Conservation (phyloP, 2,329 filamentous ascomycete species). For the Bimuria novae-zelandiae region DNA sequence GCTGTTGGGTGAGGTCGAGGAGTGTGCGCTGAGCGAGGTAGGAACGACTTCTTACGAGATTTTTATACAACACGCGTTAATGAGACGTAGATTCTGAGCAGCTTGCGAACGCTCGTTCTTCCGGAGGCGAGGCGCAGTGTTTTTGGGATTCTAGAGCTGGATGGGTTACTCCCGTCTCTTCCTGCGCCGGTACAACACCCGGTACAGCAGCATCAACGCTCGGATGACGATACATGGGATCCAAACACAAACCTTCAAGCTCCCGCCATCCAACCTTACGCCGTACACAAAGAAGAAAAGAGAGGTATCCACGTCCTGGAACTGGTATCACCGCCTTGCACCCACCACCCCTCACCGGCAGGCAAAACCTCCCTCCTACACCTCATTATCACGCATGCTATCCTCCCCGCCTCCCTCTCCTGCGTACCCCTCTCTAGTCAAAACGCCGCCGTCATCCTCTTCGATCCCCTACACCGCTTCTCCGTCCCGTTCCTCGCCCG, state of each 20-base stretch:
- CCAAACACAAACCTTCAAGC: constrained; percentile 1
- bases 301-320: constrained; percentile 50
- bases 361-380: constrained; percentile 66
- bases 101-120: constrained; percentile 36
- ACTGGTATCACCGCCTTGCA: constrained; percentile 53
- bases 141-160: constrained; percentile 54
- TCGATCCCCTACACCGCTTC: constrained; percentile 62
- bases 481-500: constrained; percentile 53
- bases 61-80: background rate
- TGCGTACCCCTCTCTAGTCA: constrained; percentile 48
- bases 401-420: constrained; percentile 51
- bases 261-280: background rate
- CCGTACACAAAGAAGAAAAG: constrained; percentile 6
- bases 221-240: constrained; percentile 9
- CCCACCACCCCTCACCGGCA: constrained; percentile 47
- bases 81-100: constrained; percentile 46
- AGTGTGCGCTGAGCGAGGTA: constrained; percentile 38
- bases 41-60: constrained; percentile 6
- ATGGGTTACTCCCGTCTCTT: constrained; percentile 41
- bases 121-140: constrained; percentile 15
- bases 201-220: constrained; percentile 9
- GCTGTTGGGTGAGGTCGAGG: constrained; percentile 51
- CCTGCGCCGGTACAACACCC: constrained; percentile 6
- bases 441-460: constrained; percentile 52
- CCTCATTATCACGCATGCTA: constrained; percentile 56